Evolutionary conservation across 2,329 filamentous ascomycete genomes (phyloP).

Genomic region (Daldinia eschscholtzii): DNA sequence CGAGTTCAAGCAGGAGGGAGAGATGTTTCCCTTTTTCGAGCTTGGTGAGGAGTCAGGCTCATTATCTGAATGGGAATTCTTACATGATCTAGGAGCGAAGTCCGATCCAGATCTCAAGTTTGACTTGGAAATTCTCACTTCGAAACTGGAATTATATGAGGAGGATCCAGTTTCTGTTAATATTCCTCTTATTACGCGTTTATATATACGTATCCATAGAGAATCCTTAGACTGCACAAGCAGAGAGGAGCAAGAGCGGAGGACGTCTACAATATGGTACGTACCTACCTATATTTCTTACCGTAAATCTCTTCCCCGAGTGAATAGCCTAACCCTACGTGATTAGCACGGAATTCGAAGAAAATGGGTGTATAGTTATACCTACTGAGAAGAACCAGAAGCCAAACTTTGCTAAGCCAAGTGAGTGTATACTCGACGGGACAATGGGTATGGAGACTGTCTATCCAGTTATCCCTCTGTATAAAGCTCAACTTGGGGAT

Average conservation of each 20-base stretch:
- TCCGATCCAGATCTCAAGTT: constrained; percentile 4
- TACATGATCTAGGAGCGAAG: constrained; percentile 10
- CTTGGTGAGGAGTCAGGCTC: background rate
- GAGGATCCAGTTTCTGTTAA: background rate
- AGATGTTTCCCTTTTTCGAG: constrained; percentile 26
- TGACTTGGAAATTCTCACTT: constrained; percentile 19
- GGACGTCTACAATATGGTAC: constrained; percentile 11
- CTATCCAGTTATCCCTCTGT: constrained; percentile 10
- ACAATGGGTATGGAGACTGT: constrained; percentile 8
- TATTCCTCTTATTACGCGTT: constrained; percentile 9
- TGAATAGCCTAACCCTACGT: background rate
- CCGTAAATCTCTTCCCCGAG: background rate
- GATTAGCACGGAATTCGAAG: background rate
- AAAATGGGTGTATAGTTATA: background rate
- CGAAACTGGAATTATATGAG: background rate
- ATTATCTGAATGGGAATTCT: constrained; percentile 20
- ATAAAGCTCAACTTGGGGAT: background rate
- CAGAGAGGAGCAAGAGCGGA: background rate
- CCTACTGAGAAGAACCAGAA: background rate
- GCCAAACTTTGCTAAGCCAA: background rate
- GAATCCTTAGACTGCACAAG: background rate
- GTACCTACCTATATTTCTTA: constrained; percentile 1
- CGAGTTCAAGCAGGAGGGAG: constrained; percentile 22
- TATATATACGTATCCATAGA: constrained; percentile 21
- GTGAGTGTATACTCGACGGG: constrained; percentile 12